phyloP scores from a whole-genome alignment of 805 yeast genomes.

The Pichia membranifaciens region DNA sequence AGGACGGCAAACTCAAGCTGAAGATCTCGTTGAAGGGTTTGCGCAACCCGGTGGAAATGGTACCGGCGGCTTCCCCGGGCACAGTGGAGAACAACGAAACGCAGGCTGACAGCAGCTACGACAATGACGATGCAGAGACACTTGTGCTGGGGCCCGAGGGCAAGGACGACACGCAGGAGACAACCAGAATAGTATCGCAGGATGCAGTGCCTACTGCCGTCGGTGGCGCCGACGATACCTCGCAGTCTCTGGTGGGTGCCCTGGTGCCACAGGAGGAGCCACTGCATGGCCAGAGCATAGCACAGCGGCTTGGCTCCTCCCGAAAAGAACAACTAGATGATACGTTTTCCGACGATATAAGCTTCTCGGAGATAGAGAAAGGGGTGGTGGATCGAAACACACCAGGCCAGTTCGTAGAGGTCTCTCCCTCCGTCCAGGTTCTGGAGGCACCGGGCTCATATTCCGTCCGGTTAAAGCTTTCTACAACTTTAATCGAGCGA shows the following conservation, averaged over 20 bases:
- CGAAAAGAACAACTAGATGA: neutral
- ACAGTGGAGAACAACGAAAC: too few species aligned
- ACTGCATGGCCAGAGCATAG: too few species aligned
- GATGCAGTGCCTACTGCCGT: neutral
- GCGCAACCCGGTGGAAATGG: too few species aligned
- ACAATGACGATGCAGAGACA: neutral
- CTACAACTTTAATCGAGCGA: neutral
- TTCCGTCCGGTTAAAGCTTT: neutral
- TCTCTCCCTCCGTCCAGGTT: neutral
- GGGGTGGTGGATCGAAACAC: neutral
- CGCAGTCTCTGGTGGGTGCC: too few species aligned
- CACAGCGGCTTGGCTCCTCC: too few species aligned
- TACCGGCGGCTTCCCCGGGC: too few species aligned
- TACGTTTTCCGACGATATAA: conserved; percentile 8
- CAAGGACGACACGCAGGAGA: neutral
- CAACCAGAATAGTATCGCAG: neutral
- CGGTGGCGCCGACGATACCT: too few species aligned
- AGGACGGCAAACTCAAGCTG: conserved; percentile 7
- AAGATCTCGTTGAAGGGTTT: conserved; percentile 10
- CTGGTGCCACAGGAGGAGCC: too few species aligned
- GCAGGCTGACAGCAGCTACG: too few species aligned
- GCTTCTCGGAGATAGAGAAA: conserved; percentile 1
- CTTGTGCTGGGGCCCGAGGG: neutral
- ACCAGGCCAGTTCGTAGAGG: neutral
- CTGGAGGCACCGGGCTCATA: neutral